Evolutionary conservation across 768 basidiomycete genomes (phyloP).

Genomic region (Amanita rubescens): DNA sequence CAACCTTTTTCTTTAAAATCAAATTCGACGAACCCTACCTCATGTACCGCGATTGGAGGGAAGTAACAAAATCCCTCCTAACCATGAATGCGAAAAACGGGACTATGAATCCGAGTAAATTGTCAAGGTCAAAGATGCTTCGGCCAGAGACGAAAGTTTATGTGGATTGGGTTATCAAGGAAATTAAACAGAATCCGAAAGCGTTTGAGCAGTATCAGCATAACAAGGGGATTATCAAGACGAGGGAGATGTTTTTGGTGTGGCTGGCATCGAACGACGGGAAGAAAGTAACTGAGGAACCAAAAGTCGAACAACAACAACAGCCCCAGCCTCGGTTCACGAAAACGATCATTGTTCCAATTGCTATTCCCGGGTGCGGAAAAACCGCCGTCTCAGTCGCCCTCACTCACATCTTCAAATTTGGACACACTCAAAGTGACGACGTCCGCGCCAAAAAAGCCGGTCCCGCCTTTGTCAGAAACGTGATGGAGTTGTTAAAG

Average conservation of each 20-base stretch:
- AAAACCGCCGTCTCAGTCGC: slow-evolving; percentile 86
- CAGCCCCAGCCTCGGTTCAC: slow-evolving; percentile 24
- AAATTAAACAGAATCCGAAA: slow-evolving; percentile 54
- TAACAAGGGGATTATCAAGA: slow-evolving; percentile 80
- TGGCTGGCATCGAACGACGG: slow-evolving; percentile 53
- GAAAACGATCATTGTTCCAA: slow-evolving; percentile 81
- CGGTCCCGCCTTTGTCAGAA: slow-evolving; percentile 62
- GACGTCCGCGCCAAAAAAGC: slow-evolving; percentile 74
- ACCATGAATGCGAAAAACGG: slow-evolving; percentile 24
- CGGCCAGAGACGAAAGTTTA: slow-evolving; percentile 76
- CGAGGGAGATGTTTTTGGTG: slow-evolving; percentile 68
- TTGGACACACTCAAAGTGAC: slow-evolving; percentile 92
- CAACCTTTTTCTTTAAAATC: slow-evolving; percentile 97
- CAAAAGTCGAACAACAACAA: background rate
- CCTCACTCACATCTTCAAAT: slow-evolving; percentile 70
- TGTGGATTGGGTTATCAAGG: slow-evolving; percentile 72
- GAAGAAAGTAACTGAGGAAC: slow-evolving; percentile 16
- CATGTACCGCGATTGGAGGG: slow-evolving; percentile 98
- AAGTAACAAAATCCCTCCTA: slow-evolving; percentile 79
- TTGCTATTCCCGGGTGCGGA: slow-evolving; percentile 94
- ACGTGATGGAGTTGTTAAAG: slow-evolving; percentile 55
- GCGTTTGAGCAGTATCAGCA: slow-evolving; percentile 59
- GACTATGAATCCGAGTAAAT: slow-evolving; percentile 19
- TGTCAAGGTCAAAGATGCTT: slow-evolving; percentile 63
- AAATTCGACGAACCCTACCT: slow-evolving; percentile 99